These are phyloP conservation scores for Kwoniella dendrophila DNA, from an alignment of 768 basidiomycete species.

Conservation along the genomic window DNA sequence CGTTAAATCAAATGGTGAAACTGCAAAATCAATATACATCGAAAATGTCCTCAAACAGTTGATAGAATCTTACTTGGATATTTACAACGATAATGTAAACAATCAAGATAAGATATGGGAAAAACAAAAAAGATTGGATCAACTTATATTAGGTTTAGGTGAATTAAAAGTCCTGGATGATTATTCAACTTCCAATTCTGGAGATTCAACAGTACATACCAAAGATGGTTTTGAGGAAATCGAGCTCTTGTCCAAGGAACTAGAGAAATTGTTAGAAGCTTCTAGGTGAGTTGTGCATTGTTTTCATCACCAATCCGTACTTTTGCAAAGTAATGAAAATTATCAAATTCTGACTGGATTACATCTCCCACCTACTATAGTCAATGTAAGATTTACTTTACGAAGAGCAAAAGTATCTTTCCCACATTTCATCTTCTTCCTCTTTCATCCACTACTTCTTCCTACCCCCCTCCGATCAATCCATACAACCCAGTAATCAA, in stretches of 20 bases:
- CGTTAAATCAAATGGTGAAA: conserved; percentile 28
- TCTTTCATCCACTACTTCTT: neutral
- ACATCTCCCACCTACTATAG: too few relatives aligned
- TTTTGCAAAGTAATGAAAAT: neutral
- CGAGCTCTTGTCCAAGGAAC: conserved; percentile 19
- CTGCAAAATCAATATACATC: conserved; percentile 30
- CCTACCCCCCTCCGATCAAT: neutral
- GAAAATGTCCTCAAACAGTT: conserved; percentile 16
- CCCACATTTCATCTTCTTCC: conserved; percentile 35
- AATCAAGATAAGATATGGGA: too few relatives aligned
- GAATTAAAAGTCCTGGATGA: conserved; percentile 40
- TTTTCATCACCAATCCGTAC: neutral
- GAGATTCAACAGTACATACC: conserved; percentile 5
- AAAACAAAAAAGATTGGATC: conserved; percentile 11
- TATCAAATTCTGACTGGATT: too few relatives aligned
- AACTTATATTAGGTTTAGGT: conserved; percentile 27
- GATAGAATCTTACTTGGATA: conserved; percentile 31
- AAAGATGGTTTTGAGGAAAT: conserved; percentile 35
- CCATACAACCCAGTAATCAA: conserved; percentile 20
- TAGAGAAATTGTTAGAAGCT: conserved; percentile 6
- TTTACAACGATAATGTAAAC: conserved; percentile 27
- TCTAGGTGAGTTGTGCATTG: conserved; percentile 19
- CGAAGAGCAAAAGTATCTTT: conserved; percentile 14
- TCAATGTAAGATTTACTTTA: conserved; percentile 4
- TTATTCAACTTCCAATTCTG: conserved; percentile 12